These are phyloP conservation scores for Rhododendron williamsianum DNA, from an alignment of 148 eudicot genomes.

Conservation along the genomic window DNA sequence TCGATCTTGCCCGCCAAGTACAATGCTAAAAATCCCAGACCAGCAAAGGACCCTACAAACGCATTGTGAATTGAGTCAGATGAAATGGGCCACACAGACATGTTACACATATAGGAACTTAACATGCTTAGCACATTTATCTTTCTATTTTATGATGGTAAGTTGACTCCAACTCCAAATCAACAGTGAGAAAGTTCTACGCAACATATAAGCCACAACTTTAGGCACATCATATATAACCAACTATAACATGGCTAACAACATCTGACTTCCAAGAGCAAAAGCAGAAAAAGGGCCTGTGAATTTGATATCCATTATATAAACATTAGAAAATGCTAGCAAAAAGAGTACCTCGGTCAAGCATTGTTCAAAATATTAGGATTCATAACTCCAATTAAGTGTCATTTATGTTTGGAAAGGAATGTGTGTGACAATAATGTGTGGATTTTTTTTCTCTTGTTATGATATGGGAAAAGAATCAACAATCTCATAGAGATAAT, in stretches of 20 bases:
- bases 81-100: background rate
- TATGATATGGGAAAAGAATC: background rate
- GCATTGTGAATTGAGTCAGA: conserved; percentile 3
- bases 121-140: background rate
- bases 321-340: background rate
- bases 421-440: background rate
- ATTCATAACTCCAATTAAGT: background rate
- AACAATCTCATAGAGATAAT: background rate
- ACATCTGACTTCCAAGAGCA: background rate
- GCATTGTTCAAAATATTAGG: background rate
- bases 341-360: background rate
- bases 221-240: background rate
- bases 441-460: background rate
- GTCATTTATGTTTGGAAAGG: background rate
- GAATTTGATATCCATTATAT: background rate
- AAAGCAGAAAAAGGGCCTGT: background rate
- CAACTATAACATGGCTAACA: background rate
- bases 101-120: background rate
- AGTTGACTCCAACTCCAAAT: background rate
- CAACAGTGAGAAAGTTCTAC: background rate
- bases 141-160: background rate
- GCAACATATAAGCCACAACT: background rate
- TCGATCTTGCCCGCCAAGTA: conserved; percentile 66
- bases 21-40: conserved; percentile 72
- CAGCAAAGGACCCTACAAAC: conserved; percentile 87